Conservation (phyloP, 2,329 filamentous ascomycete species). For the Phoma herbarum region DNA sequence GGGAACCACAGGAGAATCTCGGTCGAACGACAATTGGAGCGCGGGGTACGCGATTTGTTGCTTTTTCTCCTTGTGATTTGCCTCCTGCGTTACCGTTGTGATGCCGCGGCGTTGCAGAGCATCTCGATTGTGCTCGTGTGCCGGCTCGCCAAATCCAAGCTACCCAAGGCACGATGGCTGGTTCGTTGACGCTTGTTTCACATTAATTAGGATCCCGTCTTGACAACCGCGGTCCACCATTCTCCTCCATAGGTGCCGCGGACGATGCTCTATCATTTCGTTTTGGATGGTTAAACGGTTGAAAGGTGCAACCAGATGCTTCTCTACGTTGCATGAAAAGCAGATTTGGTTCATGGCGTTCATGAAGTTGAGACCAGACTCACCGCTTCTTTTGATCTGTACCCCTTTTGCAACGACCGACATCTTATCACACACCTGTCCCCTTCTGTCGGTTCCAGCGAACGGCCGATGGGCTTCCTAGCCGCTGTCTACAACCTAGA, state of each 20-base stretch:
- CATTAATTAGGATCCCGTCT: constrained; percentile 10
- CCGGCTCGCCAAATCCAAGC: constrained; percentile 14
- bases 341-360: background rate
- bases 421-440: constrained; percentile 1
- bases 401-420: background rate
- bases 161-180: constrained; percentile 9
- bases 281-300: background rate
- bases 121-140: constrained; percentile 11
- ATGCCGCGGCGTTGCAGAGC: constrained; percentile 6
- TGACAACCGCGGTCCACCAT: constrained; percentile 6
- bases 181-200: constrained; percentile 14
- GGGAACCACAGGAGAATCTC: constrained; percentile 18
- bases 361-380: background rate
- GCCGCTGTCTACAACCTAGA: background rate
- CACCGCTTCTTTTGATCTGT: constrained; percentile 5
- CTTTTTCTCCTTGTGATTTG: constrained; percentile 15
- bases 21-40: constrained; percentile 16
- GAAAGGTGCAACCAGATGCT: background rate
- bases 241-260: constrained; percentile 4
- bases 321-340: background rate
- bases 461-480: background rate
- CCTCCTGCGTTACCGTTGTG: constrained; percentile 16
- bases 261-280: constrained; percentile 1
- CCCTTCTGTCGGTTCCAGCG: constrained; percentile 1
- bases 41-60: constrained; percentile 14